Base-by-base conservation (phyloP, 108 stramenopile genomes). In the Cyclotella sp. region DNA sequence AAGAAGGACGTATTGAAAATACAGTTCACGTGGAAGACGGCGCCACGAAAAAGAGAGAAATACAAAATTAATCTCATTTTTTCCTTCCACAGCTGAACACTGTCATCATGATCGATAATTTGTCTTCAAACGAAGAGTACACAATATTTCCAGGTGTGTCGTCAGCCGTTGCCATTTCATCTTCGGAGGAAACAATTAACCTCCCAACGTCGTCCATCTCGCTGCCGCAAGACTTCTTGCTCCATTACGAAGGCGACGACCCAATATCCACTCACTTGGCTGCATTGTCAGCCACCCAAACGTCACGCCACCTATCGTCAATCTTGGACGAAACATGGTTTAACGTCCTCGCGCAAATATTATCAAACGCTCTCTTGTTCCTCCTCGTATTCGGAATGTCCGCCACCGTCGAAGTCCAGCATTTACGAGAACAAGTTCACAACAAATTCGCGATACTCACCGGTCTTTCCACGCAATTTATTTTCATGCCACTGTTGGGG, bases 401-500 rank as follows among this genome's bases (percentile, higher is more conserved):
- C 16, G 92, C 90, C 14, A 89, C 90, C 15, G 92, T 93, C 26
- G 92, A 90, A 47, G 76, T 86, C 19, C 47, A 70, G 53, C 68
- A 70, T 14, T 42, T 91, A 21, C 72, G 59, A 29, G 68, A 75
- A 42, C 90, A 91, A 72, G 42, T 91, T 19, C 73, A 82, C 52
- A 91, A 91, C 54, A 72, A 75, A 47, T 76, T 72, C 22, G 90
- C 90, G 21, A 78, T 91, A 21, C 21, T 74, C 0, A 83, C 84
- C 2, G 90, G 88, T 18, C 34, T 87, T 9, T 68, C 70, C 0
- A 68, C 71, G 27, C 86, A 94, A 59, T 97, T 95, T 73, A 40
- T 95, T 1, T 27, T 97, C 27, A 75, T 97, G 71, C 96, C 96
- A 19, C 77, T 95, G 27, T 62, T 95, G 72, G 96, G 95, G 52